Base-by-base conservation (phyloP, 768 basidiomycete species). In the Lentinula boryana region DNA sequence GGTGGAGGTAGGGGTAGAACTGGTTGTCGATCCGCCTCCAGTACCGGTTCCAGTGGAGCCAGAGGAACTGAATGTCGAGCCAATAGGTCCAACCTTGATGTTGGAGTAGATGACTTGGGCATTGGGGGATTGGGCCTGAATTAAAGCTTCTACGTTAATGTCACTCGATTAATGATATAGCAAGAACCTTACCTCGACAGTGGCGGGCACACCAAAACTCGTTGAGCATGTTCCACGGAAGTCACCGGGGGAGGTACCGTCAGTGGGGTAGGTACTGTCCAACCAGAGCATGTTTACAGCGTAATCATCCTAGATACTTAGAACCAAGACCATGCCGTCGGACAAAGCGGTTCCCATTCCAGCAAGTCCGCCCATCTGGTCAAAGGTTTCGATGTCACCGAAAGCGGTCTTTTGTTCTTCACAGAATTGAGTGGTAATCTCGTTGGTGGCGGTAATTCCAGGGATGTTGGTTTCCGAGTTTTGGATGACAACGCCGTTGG, bases 261-360 rank as follows among this genome's bases (percentile, higher is more conserved):
- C 66, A 46, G 65, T 65, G 56, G 78, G 83, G 75, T 79, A 82
- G 75, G 71, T 72, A 65, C 72, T 71, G 74, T 84, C 81, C 68
- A 84, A 79, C 77, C 83, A 84, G 64, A 81, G 75, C 83, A 84
- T 84, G 71, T 77, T 72, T 58, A 71, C 81, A 40, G 72, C 73
- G 67, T 84, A 75, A 72, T 84, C 82, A 67, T 83, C 82, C 62
- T 51, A 58, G 36, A 63, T 2, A 40, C 60, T 57, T 10, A 80
- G 63, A 56, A 75, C 75, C 54, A 80, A 68, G 36, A 78, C 78
- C 73, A 80, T 76, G 12, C 80, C 81, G 49, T 68, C 66, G 43
- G 63, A 65, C 63, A 80, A 68, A 8, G 79, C 67, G 53, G 64
- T 65, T 21, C 69, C 66, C 69, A 76, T 74, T n/a, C 61, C 66